Base-by-base conservation (phyloP, 2,329 filamentous ascomycete genomes). In the Fusarium lateritium region DNA sequence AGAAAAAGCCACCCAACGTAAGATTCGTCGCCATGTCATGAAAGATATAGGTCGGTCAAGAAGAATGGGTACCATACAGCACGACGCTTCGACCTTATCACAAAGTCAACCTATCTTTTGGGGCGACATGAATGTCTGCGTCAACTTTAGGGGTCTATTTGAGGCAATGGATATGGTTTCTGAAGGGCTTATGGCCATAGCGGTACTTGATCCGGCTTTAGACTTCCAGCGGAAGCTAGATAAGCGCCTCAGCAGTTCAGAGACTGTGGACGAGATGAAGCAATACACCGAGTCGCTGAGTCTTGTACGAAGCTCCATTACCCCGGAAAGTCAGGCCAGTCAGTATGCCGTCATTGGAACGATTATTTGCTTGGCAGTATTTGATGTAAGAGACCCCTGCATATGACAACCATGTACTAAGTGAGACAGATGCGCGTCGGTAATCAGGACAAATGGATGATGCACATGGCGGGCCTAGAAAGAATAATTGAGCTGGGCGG, bases 1-100 rank as follows among this genome's bases (percentile, higher is more conserved):
- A 21, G 57, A 65, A 7, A 38, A 46, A 14, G 42, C 52, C 26
- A 65, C 59, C 2, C 50, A 72, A 22, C 66, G 57, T 1, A 62
- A 56, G n/a, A 64, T 73, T n/a, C 70, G 71, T 13, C 71, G 71
- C 3, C 70, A 73, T 67, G 71, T 73, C 10, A 71, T 73, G 70
- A 58, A 50, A 40, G 49, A 65, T 6, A 68, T 71, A n/a, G 70
- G 68, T 0, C 60, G 22, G 13, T 62, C 70, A 13, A 43, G 70
- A 11, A 43, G 70, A 55, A 50, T 38, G 15, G 22, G 53, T 2
- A 10, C 15, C 5, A 26, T 26, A 1, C 33, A 42, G 7, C 21
- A 6, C 9, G 44, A 19, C 3, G 26, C 10, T 1, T 22, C 11
- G 6, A 10, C 28, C 10, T 31, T 31, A 10, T 31, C 28, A 3